phyloP scores from a whole-genome alignment of 176 grass and related monocot genomes.

The Aegilops bicornis region DNA sequence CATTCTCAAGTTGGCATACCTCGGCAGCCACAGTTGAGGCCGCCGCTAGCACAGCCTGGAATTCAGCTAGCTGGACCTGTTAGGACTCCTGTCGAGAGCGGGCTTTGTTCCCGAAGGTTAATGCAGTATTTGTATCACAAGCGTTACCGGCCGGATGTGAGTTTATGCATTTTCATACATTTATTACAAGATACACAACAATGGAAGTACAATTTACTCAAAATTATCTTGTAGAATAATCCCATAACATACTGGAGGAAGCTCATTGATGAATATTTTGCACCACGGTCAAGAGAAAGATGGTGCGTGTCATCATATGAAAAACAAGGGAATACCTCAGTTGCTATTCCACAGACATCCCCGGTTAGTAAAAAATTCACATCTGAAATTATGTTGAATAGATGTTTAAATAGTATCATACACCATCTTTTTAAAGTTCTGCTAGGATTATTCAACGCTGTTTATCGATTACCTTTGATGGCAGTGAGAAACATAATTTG shows the following conservation, averaged over 20 bases:
- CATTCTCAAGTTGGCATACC: conserved; percentile 50
- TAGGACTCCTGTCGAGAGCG: conserved; percentile 62
- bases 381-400: not conserved
- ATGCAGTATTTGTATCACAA: conserved; percentile 96
- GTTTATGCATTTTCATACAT: conserved; percentile 17
- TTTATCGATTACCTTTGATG: not conserved
- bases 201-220: conserved; percentile 29
- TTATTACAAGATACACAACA: conserved; percentile 20
- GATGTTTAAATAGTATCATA: conserved; percentile 20
- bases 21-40: conserved; percentile 66
- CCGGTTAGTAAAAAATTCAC: conserved; percentile 49
- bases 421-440: not conserved
- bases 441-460: not conserved
- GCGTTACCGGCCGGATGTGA: conserved; percentile 72
- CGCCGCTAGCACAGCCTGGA: conserved; percentile 52
- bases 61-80: conserved; percentile 52
- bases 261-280: conserved; percentile 91
- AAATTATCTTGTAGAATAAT: conserved; percentile 62
- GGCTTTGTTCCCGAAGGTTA: conserved; percentile 83
- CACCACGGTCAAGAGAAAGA: conserved; percentile 81
- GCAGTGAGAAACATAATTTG: conserved; percentile 7
- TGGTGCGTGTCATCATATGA: conserved; percentile 96
- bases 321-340: conserved; percentile 68
- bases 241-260: conserved; percentile 93
- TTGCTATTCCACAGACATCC: conserved; percentile 63